Conservation (phyloP, 495 filamentous ascomycete species). For the Aspergillus avenaceus region DNA sequence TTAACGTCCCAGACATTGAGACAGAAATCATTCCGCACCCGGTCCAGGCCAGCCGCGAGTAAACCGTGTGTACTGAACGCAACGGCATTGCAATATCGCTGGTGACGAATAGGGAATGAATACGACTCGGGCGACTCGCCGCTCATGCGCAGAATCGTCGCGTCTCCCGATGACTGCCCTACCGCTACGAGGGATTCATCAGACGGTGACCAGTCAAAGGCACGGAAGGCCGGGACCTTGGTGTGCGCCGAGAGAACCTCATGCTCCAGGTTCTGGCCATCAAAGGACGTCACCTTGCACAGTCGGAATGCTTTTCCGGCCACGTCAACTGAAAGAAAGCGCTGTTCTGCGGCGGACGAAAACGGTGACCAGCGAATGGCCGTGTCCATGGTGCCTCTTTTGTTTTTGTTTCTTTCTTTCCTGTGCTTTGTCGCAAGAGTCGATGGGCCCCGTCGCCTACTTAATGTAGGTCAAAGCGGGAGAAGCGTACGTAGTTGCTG, state of each 20-base stretch:
- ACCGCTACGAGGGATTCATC: slow-evolving; percentile 76
- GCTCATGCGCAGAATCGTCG: slow-evolving; percentile 74
- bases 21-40: slow-evolving; percentile 87
- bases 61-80: slow-evolving; percentile 77
- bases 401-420: not conserved
- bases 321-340: slow-evolving; percentile 83
- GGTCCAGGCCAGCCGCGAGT: slow-evolving; percentile 83
- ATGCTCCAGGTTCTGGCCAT: slow-evolving; percentile 57
- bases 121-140: slow-evolving; percentile 57
- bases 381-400: slow-evolving; percentile 49
- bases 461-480: not conserved
- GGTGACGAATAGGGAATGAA: slow-evolving; percentile 77
- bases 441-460: not conserved
- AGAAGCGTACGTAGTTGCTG: no score
- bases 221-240: slow-evolving; percentile 80
- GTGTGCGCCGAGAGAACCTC: slow-evolving; percentile 65
- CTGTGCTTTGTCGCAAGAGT: not conserved
- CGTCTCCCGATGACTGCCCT: slow-evolving; percentile 79
- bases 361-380: slow-evolving; percentile 89
- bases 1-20: slow-evolving; percentile 92
- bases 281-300: slow-evolving; percentile 64
- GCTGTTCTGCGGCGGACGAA: slow-evolving; percentile 56
- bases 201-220: slow-evolving; percentile 91
- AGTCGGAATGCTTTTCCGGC: slow-evolving; percentile 74
- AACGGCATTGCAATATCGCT: slow-evolving; percentile 85